Base-by-base conservation (phyloP, 169 alveolate genomes). In the Plasmodium billcollinsi region DNA sequence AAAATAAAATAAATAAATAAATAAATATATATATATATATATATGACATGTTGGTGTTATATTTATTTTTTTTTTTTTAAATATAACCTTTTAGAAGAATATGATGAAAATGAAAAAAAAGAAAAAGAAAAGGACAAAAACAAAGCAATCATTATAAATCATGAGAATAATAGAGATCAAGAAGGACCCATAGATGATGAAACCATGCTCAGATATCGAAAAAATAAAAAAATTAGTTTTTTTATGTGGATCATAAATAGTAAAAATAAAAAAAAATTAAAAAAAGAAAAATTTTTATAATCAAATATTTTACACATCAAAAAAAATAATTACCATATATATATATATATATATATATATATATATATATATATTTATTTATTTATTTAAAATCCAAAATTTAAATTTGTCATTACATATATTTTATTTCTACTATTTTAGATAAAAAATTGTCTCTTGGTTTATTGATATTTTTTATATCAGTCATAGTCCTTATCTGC, bases 241-340 rank as follows among this genome's bases (percentile, higher is more conserved):
- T 78, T 78, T 29, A 78, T 78, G 89, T 78, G 89, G 89, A 65
- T 78, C 65, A 78, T 78, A 52, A 78, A 78, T 66, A 65, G 89
- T 78, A 78, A 78, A 50, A 49, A 61, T 11, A 8, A 24, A 18
- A 70, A 29, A 0, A 54, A n/a, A 54, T n/a, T 18, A 33, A 39
- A 39, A 39, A 39, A 15, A 63, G 7, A 24, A 63, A 63, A 21
- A 26, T 21, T 20, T 63, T 18, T 63, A 11, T 20, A 63, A 63
- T 73, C 15, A n/a, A 21, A 26, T 62, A 33, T 33, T 33, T 33
- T 33, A 33, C 45, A 33, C 45, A 33, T 6, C 45, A 5, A 33
- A 33, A 33, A 33, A 0, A 39, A 39, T 39, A 0, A 39, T 39
- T 39, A 39, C 47, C 14, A 20, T 20, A 63, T 65, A 29, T 26